phyloP scores from a whole-genome alignment of 2,329 filamentous ascomycete genomes.

The Pseudofabraea citricarpa region DNA sequence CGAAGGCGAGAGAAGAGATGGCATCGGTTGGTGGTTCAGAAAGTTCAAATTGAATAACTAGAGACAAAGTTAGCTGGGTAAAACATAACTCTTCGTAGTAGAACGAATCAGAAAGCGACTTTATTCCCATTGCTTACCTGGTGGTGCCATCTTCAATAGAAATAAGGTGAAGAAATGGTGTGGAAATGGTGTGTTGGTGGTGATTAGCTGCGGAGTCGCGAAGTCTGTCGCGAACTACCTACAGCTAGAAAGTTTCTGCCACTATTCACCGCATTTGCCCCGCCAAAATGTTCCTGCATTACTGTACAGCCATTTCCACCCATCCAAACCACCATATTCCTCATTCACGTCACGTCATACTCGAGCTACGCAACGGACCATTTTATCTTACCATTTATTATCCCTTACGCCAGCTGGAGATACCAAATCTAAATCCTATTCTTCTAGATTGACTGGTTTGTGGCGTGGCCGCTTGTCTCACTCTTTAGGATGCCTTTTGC shows the following conservation, averaged over 20 bases:
- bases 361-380: too few species aligned
- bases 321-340: too few species aligned
- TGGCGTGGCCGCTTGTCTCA: neutral
- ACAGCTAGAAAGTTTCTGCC: neutral
- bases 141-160: conserved; percentile 20
- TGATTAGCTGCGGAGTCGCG: neutral
- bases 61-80: too few species aligned
- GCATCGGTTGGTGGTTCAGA: conserved; percentile 78
- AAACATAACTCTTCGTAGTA: neutral
- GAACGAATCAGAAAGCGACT: neutral
- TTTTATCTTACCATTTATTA: too few species aligned
- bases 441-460: too few species aligned
- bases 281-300: conserved; percentile 1
- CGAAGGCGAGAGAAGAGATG: conserved; percentile 82
- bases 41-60: conserved; percentile 76
- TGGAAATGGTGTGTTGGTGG: neutral
- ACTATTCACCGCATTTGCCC: neutral
- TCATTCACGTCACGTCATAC: too few species aligned
- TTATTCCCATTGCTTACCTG: conserved; percentile 28
- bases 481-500: conserved; percentile 27
- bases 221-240: neutral
- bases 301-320: neutral
- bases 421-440: too few species aligned
- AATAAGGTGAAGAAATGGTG: too few species aligned
- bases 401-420: too few species aligned